A percentile compares a stretch with the other conserved stretches of the same genome.
Conservation (phyloP, 306 rosid species). For the Psophocarpus tetragonolobus region DNA sequence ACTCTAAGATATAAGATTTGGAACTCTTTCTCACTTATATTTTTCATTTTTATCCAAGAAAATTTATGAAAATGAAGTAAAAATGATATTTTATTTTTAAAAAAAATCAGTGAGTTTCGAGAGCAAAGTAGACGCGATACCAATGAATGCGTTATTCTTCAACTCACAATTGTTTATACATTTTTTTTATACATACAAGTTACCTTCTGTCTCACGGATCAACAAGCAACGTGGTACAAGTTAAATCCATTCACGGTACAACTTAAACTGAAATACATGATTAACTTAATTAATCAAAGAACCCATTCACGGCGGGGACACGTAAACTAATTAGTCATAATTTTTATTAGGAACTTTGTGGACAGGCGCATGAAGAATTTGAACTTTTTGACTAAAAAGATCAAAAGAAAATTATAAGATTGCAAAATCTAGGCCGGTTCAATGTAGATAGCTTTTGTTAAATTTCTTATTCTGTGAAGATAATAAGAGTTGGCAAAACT, state of each 20-base stretch:
- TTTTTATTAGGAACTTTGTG: constrained; percentile 38
- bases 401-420: constrained; percentile 12
- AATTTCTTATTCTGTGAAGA: constrained; percentile 21
- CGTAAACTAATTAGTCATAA: constrained; percentile 33
- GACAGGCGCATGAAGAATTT: constrained; percentile 43
- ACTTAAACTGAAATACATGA: constrained; percentile 10
- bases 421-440: constrained; percentile 39
- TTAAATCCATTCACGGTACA: constrained; percentile 29
- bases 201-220: constrained; percentile 25
- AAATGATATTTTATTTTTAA: not conserved
- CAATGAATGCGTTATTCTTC: not conserved
- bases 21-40: no score
- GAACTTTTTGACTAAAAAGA: constrained; percentile 36
- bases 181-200: not conserved
- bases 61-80: not conserved
- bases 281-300: constrained; percentile 24
- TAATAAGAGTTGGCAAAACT: not conserved
- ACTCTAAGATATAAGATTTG: no score
- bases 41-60: no score
- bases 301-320: constrained; percentile 35
- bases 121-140: not conserved
- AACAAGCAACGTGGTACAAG: constrained; percentile 24
- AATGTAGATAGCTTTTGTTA: constrained; percentile 30
- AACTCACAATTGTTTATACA: constrained; percentile 10
- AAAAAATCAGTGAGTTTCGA: not conserved